These are phyloP conservation scores for Trichomonas vaginalis DNA, from an alignment of 208 protist species.

Conservation along the genomic window DNA sequence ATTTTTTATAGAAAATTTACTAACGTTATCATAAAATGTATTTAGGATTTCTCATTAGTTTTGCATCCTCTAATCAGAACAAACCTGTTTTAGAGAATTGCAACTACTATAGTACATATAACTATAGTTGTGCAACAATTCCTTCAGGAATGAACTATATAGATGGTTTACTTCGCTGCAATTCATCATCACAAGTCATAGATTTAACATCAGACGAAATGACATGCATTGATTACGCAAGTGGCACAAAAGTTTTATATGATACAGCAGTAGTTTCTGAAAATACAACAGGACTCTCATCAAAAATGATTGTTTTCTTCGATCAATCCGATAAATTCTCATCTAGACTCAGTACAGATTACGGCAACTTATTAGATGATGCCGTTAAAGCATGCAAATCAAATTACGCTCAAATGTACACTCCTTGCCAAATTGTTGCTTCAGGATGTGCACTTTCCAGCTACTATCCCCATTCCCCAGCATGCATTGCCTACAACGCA, in stretches of 20 bases:
- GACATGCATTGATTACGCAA: background rate
- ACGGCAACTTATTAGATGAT: background rate
- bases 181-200: background rate
- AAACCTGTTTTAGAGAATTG: background rate
- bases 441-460: background rate
- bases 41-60: background rate
- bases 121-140: background rate
- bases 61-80: background rate
- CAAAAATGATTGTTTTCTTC: background rate
- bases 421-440: background rate
- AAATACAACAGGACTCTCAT: background rate
- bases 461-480: background rate
- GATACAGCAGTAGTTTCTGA: background rate
- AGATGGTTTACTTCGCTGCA: background rate
- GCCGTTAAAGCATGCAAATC: background rate
- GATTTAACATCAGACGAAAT: background rate
- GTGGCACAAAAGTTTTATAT: background rate
- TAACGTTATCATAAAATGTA: no score
- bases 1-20: no score
- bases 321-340: background rate
- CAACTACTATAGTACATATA: background rate
- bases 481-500: background rate
- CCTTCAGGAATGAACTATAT: background rate
- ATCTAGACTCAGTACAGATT: background rate
- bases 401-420: background rate